Base-by-base conservation (phyloP, 805 yeast genomes). In the Jamesozyma spencerorum region DNA sequence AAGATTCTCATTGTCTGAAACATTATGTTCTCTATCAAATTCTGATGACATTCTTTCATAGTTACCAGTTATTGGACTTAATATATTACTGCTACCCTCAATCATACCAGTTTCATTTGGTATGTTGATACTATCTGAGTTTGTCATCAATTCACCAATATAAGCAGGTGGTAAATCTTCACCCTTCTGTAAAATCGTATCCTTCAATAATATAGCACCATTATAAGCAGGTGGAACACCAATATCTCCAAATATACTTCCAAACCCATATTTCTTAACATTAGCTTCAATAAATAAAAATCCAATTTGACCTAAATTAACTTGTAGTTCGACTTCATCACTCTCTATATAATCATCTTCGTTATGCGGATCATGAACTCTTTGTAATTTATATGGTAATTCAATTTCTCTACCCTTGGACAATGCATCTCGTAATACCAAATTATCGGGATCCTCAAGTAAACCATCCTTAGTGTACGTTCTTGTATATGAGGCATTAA, bases 181-280 rank as follows among this genome's bases (percentile, higher is more conserved):
- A 3, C 88, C 88, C 54, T 74, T 77, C 49, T 78, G 88, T 41
- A 82, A 62, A 3, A 82, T 63, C 18, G 72, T 66, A 49, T 81
- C 86, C 14, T 57, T 57, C 22, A 58, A 58, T 36, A 52, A 53
- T 37, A 63, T 64, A 41, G 60, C 60, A 2, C 72, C 73, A 36
- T 58, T 58, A 47, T 67, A 68, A 2, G 70, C 60, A 5, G 72
- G 72, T 4, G 72, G 72, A 12, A 67, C 56, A 5, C 72, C 72
- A 45, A 68, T 67, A 2, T 64, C 66, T 4, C 72, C 72, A 45
- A 46, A 57, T 3, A 60, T 56, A 24, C 62, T 51, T 19, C 58
- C 94, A 60, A 79, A 81, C 13, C 87, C 87, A 84, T 90, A 84
- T 55, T 81, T 83, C 53, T 84, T 83, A 18, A 84, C 88, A 60